phyloP scores from a whole-genome alignment of 2,329 filamentous ascomycete species.

The Gnomoniopsis sp. region DNA sequence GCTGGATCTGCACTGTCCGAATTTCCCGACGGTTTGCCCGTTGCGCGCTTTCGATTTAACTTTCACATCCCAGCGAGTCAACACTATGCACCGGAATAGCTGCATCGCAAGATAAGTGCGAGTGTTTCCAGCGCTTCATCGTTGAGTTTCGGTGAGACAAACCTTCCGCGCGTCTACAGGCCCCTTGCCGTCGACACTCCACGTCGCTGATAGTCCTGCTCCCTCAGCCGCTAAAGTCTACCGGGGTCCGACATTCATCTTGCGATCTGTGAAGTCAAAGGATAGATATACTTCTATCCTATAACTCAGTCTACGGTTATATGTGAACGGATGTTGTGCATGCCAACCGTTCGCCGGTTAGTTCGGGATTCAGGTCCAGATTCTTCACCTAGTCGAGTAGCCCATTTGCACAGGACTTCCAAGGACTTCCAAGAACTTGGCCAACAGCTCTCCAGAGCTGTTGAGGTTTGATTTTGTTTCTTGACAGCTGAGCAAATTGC shows the following conservation, averaged over 20 bases:
- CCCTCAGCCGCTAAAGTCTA: slow-evolving; percentile 9
- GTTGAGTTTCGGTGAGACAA: slow-evolving; percentile 4
- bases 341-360: neutral
- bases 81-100: neutral
- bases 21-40: neutral
- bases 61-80: neutral
- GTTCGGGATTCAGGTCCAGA: slow-evolving; percentile 33
- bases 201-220: slow-evolving; percentile 5
- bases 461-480: slow-evolving; percentile 16
- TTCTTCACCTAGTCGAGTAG: slow-evolving; percentile 28
- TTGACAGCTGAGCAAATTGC: slow-evolving; percentile 19
- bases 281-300: slow-evolving; percentile 3
- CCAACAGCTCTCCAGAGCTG: neutral
- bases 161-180: slow-evolving; percentile 2
- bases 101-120: neutral
- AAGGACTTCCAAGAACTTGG: slow-evolving; percentile 17
- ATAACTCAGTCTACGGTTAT: neutral
- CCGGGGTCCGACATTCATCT: neutral
- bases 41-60: neutral
- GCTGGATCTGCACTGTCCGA: no score
- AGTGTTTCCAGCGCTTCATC: neutral
- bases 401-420: no score
- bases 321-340: neutral
- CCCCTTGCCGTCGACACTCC: neutral
- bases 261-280: neutral